A percentile compares a stretch with the other conserved stretches of the same genome.
These are phyloP conservation scores for Stentor coeruleus DNA, from an alignment of 73 alveolate genomes.

Conservation along the genomic window DNA sequence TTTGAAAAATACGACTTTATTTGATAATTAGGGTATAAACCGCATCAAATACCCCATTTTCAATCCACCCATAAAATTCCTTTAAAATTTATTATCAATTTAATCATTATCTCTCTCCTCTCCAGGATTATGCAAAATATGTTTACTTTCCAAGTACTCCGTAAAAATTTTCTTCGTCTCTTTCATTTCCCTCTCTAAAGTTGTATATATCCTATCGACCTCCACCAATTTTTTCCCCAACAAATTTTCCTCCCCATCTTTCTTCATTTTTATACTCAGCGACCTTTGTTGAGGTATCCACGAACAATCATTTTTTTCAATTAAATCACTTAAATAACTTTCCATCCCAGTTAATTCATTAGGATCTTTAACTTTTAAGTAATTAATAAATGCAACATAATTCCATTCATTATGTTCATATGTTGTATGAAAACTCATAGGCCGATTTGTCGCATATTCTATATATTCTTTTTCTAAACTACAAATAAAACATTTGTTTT, in stretches of 20 bases:
- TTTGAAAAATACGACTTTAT: too few species aligned
- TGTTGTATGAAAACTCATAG: slow-evolving; percentile 66
- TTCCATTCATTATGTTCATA: slow-evolving; percentile 86
- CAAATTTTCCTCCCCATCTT: slow-evolving; percentile 10
- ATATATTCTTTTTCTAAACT: slow-evolving; percentile 86
- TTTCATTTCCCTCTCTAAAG: neutral
- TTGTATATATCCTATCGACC: neutral
- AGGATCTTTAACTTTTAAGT: slow-evolving; percentile 75
- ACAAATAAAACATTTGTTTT: slow-evolving; percentile 90
- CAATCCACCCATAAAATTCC: too few species aligned
- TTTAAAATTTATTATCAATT: too few species aligned
- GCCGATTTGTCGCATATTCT: slow-evolving; percentile 68
- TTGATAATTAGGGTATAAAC: too few species aligned
- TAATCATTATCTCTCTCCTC: too few species aligned
- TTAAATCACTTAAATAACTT: slow-evolving; percentile 82
- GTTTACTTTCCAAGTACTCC: neutral
- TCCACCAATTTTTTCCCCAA: neutral
- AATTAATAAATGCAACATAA: slow-evolving; percentile 82
- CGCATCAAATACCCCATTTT: too few species aligned
- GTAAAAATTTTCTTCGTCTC: neutral
- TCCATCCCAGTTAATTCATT: slow-evolving; percentile 96
- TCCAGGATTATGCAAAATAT: too few species aligned
- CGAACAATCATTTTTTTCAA: slow-evolving; percentile 73
- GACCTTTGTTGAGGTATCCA: slow-evolving; percentile 85
- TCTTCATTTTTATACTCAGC: slow-evolving; percentile 8